Evolutionary conservation across 306 rosid species (phyloP), one percentile per base, ranked within the genome.

Genomic region (Sicyos edulis): DNA sequence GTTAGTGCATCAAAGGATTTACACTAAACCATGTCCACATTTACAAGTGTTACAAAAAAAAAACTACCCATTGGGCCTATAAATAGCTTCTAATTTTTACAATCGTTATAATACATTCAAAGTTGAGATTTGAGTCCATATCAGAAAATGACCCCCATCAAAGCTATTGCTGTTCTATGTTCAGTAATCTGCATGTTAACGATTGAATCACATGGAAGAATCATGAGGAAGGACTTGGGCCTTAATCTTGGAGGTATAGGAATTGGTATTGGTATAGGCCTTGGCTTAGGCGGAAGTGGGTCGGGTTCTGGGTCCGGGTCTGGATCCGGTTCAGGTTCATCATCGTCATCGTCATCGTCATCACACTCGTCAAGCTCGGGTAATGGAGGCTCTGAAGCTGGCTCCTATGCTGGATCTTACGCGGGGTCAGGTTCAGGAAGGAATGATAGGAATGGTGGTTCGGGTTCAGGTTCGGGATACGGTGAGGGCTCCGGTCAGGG

Each of bases 241-340:
- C 56, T 88, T 75, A 81, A 86, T 76, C 81, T 90, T 6, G 96
- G 91, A 58, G 88, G 88, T 9, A 0, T 85, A 7, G 91, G 93
- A 69, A 1, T 83, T 65, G 91, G 91, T 8, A 5, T 82, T 10
- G 91, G 93, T 34, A 42, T 84, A 2, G 72, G 72, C 10, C 9
- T 42, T 79, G 92, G 54, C 59, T 77, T 29, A 84, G 96, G 3
- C 1, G 80, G 86, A 0, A 61, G 82, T 24, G 92, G 83, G 11
- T 65, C 78, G 13, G 88, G 90, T 7, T 32, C 84, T 6, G 85
- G 89, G 6, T 17, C 88, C 0, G 92, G 91, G 6, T 83, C 96
- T 20, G 52, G 79, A 4, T 87, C 85, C 1, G 77, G 76, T 0
- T 74, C 92, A 2, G 59, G 81, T 10, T 87, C 91, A 0, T 21